Evolutionary conservation across 306 rosid genomes (phyloP).

Genomic region (Prunus salicina): DNA sequence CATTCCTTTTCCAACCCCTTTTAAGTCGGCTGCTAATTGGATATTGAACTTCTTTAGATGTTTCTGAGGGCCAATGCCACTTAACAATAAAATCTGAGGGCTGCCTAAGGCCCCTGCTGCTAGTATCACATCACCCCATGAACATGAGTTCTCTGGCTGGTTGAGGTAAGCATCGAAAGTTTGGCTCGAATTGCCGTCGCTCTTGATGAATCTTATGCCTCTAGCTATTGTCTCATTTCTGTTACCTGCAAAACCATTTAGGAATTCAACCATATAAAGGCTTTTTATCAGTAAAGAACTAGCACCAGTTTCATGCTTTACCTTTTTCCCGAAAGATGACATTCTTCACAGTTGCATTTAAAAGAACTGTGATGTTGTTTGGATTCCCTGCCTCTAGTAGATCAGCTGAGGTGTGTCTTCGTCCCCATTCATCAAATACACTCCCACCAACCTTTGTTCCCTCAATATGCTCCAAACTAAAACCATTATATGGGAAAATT

Average conservation of each 20-base stretch:
- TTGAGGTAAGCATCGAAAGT: conserved; percentile 51
- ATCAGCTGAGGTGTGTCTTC: conserved; percentile 64
- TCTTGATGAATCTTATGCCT: conserved; percentile 60
- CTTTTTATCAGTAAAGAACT: not conserved
- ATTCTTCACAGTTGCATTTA: conserved; percentile 67
- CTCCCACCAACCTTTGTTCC: conserved; percentile 78
- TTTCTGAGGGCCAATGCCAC: conserved; percentile 67
- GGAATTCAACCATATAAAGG: not conserved
- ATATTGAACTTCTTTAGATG: conserved; percentile 47
- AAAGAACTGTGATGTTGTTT: conserved; percentile 45
- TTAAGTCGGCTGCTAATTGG: conserved; percentile 32
- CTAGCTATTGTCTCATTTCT: conserved; percentile 41
- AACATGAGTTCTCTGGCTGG: conserved; percentile 30
- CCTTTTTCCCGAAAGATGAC: conserved; percentile 50
- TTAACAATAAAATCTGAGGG: conserved; percentile 63
- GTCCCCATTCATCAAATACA: conserved; percentile 55
- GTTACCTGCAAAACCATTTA: conserved; percentile 33
- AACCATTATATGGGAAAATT: conserved; percentile 68
- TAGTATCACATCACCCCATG: conserved; percentile 66
- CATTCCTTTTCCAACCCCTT: conserved; percentile 64
- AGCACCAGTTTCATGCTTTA: conserved; percentile 25
- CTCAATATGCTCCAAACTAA: conserved; percentile 54
- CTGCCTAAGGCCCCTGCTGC: conserved; percentile 78
- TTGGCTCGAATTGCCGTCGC: conserved; percentile 40
- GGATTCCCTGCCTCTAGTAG: conserved; percentile 60